These are phyloP conservation scores for Vitellaria paradoxa DNA, from an alignment of 179 eudicot species.

Conservation along the genomic window DNA sequence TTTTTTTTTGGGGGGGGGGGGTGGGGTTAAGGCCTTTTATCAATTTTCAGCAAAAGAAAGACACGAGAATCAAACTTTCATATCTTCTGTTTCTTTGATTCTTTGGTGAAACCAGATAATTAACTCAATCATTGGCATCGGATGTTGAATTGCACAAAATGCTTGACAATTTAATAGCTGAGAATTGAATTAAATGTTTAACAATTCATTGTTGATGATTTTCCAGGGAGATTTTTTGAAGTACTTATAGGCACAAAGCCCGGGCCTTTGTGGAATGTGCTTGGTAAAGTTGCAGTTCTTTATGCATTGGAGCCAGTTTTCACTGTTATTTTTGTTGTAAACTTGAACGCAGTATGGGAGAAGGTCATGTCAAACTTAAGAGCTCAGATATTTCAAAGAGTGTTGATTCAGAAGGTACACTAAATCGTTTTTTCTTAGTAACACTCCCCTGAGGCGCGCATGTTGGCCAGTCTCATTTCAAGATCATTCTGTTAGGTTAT, in stretches of 20 bases:
- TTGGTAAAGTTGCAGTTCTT: constrained; percentile 64
- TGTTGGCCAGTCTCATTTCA: background rate
- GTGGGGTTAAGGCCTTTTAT: background rate
- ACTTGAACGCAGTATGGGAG: constrained; percentile 92
- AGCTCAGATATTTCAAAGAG: constrained; percentile 85
- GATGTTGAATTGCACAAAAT: background rate
- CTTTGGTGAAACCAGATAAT: background rate
- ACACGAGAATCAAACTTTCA: background rate
- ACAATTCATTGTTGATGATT: constrained; percentile 6
- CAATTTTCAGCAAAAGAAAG: background rate
- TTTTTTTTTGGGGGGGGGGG: too few relatives aligned
- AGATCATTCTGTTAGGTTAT: background rate
- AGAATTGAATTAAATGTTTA: background rate
- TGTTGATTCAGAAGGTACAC: constrained; percentile 90
- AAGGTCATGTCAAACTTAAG: constrained; percentile 95
- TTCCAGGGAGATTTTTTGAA: constrained; percentile 87
- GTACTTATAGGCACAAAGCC: constrained; percentile 72
- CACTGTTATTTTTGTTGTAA: constrained; percentile 73
- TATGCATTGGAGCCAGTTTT: constrained; percentile 90
- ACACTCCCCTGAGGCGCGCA: background rate
- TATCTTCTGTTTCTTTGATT: background rate
- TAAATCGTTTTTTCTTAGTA: background rate
- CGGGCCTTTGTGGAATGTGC: constrained; percentile 74
- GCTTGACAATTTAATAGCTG: background rate
- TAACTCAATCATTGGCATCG: background rate